Evolutionary conservation across 306 rosid genomes (phyloP).

Genomic region (Corylus americana): DNA sequence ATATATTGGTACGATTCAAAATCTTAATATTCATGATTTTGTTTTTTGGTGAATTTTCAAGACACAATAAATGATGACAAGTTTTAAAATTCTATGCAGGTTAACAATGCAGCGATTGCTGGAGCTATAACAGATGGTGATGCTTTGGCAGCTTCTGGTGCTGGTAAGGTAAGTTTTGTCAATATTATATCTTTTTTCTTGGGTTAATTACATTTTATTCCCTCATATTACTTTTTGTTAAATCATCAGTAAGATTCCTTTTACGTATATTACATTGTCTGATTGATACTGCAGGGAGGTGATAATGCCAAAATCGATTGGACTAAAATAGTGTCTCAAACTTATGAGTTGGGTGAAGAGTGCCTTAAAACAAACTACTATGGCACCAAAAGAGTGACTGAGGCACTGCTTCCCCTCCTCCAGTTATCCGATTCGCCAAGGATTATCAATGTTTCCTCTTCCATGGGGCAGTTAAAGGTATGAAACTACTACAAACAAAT

Average conservation of each 20-base stretch:
- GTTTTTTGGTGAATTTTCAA: neutral
- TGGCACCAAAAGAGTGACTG: slow-evolving; percentile 5
- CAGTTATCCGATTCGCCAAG: slow-evolving; percentile 5
- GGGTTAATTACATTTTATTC: neutral
- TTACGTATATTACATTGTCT: neutral
- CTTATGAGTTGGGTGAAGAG: slow-evolving; percentile 6
- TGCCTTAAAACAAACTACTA: slow-evolving; percentile 16
- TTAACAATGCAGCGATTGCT: neutral
- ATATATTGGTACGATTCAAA: neutral
- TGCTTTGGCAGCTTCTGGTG: neutral
- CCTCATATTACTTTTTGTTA: neutral
- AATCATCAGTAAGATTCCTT: too few relatives aligned
- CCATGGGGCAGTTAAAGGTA: neutral
- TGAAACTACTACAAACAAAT: neutral
- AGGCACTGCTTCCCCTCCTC: slow-evolving; percentile 5
- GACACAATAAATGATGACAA: neutral
- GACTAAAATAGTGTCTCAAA: neutral
- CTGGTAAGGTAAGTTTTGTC: neutral
- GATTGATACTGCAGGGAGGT: neutral
- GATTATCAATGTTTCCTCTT: slow-evolving; percentile 16
- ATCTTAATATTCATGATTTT: too few relatives aligned
- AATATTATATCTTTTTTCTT: neutral
- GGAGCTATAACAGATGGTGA: neutral
- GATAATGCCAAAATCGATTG: neutral
- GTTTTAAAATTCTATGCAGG: neutral